These are phyloP conservation scores for Entomortierella parvispora DNA, from an alignment of 192 early-diverging fungal genomes.

Conservation along the genomic window DNA sequence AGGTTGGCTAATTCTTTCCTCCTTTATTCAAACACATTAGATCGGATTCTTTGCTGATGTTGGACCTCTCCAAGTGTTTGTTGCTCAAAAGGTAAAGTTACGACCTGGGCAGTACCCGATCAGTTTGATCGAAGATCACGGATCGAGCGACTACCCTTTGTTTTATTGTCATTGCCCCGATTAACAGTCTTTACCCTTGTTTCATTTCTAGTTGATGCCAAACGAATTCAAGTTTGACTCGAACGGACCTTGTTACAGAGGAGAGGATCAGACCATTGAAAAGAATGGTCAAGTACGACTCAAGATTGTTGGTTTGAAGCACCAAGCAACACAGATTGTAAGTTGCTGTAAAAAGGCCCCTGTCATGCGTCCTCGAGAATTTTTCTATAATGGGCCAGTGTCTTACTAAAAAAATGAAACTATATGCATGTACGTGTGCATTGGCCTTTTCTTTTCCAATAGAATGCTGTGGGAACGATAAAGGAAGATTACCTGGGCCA, in stretches of 20 bases:
- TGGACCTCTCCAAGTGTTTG: slow-evolving; percentile 93
- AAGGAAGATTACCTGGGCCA: slow-evolving; percentile 97
- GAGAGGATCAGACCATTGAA: slow-evolving; percentile 84
- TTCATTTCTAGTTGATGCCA: slow-evolving; percentile 76
- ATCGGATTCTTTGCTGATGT: slow-evolving; percentile 96
- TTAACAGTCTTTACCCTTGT: neutral
- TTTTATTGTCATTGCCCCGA: neutral
- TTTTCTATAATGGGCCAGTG: no score
- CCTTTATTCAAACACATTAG: slow-evolving; percentile 20
- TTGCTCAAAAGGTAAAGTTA: slow-evolving; percentile 73
- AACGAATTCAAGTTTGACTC: slow-evolving; percentile 91
- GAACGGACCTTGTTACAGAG: slow-evolving; percentile 75
- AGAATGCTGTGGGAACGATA: slow-evolving; percentile 96
- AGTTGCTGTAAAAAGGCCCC: no score
- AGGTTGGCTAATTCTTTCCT: neutral
- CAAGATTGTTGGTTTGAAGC: slow-evolving; percentile 89
- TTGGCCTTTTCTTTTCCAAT: neutral
- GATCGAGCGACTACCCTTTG: neutral
- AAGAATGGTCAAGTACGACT: slow-evolving; percentile 87
- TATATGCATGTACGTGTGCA: no score
- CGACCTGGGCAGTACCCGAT: no score
- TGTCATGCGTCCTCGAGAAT: no score
- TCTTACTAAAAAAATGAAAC: no score
- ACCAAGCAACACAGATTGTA: slow-evolving; percentile 95
- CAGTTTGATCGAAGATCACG: no score